Evolutionary conservation across 2,329 filamentous ascomycete species (phyloP).

Genomic region (Ilyonectria mors-panacis): DNA sequence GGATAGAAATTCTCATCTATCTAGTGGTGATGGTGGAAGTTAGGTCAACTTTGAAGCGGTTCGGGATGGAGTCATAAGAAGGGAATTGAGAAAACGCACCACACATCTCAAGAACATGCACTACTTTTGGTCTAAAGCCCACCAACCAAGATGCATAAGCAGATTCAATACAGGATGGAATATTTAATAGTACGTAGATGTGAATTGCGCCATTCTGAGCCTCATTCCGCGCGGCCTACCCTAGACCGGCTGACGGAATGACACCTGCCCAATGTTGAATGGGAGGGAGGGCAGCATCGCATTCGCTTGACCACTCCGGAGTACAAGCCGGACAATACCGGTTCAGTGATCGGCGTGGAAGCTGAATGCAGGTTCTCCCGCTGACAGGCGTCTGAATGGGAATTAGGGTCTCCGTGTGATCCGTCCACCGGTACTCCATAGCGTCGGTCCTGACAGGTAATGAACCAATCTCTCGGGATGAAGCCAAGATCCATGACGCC

Average conservation of each 20-base stretch:
- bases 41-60: too few species aligned
- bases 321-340: too few species aligned
- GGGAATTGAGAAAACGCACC: too few species aligned
- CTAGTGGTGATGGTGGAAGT: too few species aligned
- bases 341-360: too few species aligned
- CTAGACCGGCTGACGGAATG: background rate
- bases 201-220: background rate
- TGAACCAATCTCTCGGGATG: slow-evolving; percentile 9
- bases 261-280: background rate
- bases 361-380: too few species aligned
- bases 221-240: background rate
- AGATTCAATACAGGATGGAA: background rate
- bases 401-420: background rate
- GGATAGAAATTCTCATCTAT: too few species aligned
- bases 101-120: too few species aligned
- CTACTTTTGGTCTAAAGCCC: too few species aligned
- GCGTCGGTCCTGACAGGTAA: background rate
- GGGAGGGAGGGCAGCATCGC: background rate
- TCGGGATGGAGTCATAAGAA: too few species aligned
- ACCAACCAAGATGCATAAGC: too few species aligned
- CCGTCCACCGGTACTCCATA: too few species aligned
- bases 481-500: background rate
- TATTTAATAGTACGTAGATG: background rate
- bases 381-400: background rate
- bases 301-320: background rate